These are phyloP conservation scores for Hyaloscypha variabilis DNA, from an alignment of 495 filamentous ascomycete genomes.

Conservation along the genomic window DNA sequence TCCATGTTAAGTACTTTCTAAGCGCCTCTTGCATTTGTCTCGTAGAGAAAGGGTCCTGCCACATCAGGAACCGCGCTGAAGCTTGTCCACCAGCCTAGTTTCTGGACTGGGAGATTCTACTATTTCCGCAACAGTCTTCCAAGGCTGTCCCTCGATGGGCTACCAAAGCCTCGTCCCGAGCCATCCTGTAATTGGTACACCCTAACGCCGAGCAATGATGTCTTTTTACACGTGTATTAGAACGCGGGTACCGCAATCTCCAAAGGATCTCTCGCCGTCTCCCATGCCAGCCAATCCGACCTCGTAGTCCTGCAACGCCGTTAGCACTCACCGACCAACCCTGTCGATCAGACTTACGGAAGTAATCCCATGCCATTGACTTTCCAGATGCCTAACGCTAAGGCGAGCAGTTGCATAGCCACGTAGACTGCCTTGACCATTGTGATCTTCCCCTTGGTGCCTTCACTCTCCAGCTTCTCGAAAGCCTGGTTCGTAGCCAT, in stretches of 20 bases:
- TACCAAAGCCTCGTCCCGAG: background rate
- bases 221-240: slow-evolving; percentile 30
- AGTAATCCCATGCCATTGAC: slow-evolving; percentile 95
- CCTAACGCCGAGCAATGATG: background rate
- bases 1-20: background rate
- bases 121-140: background rate
- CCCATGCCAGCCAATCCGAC: slow-evolving; percentile 96
- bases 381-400: slow-evolving; percentile 93
- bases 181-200: background rate
- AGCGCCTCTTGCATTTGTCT: background rate
- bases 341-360: slow-evolving; percentile 62
- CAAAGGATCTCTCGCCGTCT: slow-evolving; percentile 73
- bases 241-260: slow-evolving; percentile 68
- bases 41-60: background rate
- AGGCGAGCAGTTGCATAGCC: slow-evolving; percentile 77
- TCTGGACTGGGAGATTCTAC: background rate
- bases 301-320: slow-evolving; percentile 71
- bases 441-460: slow-evolving; percentile 69
- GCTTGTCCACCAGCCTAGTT: background rate
- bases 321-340: slow-evolving; percentile 15
- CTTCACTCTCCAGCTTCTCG: slow-evolving; percentile 82
- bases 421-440: slow-evolving; percentile 86
- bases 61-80: background rate
- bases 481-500: slow-evolving; percentile 79
- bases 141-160: background rate